Percentiles rank a stretch among this genome's conserved stretches.
phyloP scores from a whole-genome alignment of 2,329 filamentous ascomycete genomes.

The Claviceps quebecensis region DNA sequence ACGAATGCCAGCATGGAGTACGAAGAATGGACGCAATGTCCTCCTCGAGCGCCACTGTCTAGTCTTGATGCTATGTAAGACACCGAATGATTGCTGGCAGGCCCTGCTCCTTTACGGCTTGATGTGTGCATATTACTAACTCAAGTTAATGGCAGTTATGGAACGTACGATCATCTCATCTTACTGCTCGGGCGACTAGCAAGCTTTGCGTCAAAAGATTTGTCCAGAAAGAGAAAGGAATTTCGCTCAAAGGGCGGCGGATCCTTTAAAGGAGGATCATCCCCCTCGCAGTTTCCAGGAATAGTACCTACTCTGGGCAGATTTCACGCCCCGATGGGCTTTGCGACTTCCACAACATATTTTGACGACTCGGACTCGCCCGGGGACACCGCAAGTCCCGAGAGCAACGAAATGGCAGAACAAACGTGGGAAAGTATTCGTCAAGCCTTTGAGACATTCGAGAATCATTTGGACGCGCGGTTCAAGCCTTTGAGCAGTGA shows the following conservation, averaged over 20 bases:
- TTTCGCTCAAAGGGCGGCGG: conserved; percentile 19
- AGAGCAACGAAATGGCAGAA: conserved; percentile 54
- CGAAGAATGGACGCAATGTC: conserved; percentile 70
- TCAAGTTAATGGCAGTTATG: conserved; percentile 45
- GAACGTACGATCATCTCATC: conserved; percentile 77
- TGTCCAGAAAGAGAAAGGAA: conserved; percentile 60
- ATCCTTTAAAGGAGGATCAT: conserved; percentile 15
- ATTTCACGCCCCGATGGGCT: conserved; percentile 38
- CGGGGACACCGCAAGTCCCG: conserved; percentile 45
- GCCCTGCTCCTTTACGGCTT: no score
- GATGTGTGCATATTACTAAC: background rate
- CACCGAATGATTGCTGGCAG: background rate
- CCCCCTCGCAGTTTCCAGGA: conserved; percentile 35
- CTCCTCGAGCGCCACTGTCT: conserved; percentile 69
- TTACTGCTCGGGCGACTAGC: conserved; percentile 68
- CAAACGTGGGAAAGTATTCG: conserved; percentile 68
- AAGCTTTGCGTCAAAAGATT: conserved; percentile 65
- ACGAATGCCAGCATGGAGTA: conserved; percentile 54
- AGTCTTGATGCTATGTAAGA: conserved; percentile 57
- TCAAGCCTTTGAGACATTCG: conserved; percentile 54
- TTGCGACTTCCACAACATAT: conserved; percentile 33
- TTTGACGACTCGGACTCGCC: conserved; percentile 28
- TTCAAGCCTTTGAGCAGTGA: conserved; percentile 66
- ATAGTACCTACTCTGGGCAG: conserved; percentile 40
- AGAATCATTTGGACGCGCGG: conserved; percentile 51